Evolutionary conservation across 140 eudicot species (phyloP).

Genomic region (Senecio squalidus): DNA sequence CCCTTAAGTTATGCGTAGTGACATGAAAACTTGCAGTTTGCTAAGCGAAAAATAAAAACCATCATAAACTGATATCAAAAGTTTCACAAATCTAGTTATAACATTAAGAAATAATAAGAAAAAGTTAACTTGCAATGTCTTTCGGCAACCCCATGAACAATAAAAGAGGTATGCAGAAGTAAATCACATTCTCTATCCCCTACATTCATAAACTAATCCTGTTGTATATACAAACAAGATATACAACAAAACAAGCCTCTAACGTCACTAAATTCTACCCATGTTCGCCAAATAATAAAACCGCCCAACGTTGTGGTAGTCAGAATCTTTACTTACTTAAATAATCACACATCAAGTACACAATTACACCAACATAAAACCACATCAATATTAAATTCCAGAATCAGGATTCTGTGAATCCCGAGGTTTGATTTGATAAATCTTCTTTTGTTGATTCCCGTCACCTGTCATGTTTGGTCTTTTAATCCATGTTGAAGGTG

Average conservation of each 20-base stretch:
- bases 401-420: slow-evolving; percentile 29
- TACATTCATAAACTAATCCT: slow-evolving; percentile 20
- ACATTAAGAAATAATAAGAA: neutral
- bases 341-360: slow-evolving; percentile 3
- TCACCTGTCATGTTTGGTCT: slow-evolving; percentile 17
- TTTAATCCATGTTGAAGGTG: slow-evolving; percentile 62
- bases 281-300: too few species aligned
- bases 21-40: too few species aligned
- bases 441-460: slow-evolving; percentile 33
- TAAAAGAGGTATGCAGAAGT: slow-evolving; percentile 8
- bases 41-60: too few species aligned
- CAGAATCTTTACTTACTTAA: slow-evolving; percentile 3
- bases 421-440: slow-evolving; percentile 49
- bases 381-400: slow-evolving; percentile 7
- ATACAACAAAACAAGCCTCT: slow-evolving; percentile 24
- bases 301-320: slow-evolving; percentile 9
- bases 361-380: neutral
- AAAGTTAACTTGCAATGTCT: slow-evolving; percentile 10
- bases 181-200: slow-evolving; percentile 4
- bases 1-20: too few species aligned
- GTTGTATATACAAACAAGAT: slow-evolving; percentile 15
- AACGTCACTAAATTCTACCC: neutral
- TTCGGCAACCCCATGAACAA: slow-evolving; percentile 16
- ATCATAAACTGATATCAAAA: neutral
- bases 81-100: slow-evolving; percentile 3